Evolutionary conservation across 2,329 filamentous ascomycete genomes (phyloP).

Genomic region (Colletotrichum tropicale): DNA sequence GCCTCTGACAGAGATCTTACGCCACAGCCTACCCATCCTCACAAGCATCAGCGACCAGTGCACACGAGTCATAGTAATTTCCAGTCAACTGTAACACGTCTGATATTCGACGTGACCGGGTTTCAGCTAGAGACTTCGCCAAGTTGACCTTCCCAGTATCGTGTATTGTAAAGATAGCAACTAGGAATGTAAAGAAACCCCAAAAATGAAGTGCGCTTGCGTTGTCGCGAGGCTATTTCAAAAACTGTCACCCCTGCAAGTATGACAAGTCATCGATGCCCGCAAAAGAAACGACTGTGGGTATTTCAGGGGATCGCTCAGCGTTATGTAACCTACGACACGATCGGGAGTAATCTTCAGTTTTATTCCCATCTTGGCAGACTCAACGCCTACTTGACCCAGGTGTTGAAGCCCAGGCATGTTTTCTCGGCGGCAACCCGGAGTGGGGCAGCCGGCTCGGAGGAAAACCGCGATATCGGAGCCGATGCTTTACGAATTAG

Average conservation of each 20-base stretch:
- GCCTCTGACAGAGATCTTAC: neutral
- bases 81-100: neutral
- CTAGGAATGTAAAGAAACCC: neutral
- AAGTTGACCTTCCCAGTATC: neutral
- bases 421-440: neutral
- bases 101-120: neutral
- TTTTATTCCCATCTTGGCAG: neutral
- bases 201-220: neutral
- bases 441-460: neutral
- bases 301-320: neutral
- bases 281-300: neutral
- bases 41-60: accelerated
- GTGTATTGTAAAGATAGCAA: neutral
- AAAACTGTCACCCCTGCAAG: neutral
- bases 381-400: neutral
- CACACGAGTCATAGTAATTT: neutral
- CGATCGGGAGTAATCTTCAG: neutral
- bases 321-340: neutral
- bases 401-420: accelerated
- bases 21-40: accelerated
- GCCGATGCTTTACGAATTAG: neutral
- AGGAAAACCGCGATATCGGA: neutral
- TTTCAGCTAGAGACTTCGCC: neutral
- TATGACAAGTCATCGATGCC: neutral
- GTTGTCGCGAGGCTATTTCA: neutral